These are phyloP conservation scores for Pleurotus giganteus DNA, from an alignment of 768 basidiomycete genomes.

Conservation along the genomic window DNA sequence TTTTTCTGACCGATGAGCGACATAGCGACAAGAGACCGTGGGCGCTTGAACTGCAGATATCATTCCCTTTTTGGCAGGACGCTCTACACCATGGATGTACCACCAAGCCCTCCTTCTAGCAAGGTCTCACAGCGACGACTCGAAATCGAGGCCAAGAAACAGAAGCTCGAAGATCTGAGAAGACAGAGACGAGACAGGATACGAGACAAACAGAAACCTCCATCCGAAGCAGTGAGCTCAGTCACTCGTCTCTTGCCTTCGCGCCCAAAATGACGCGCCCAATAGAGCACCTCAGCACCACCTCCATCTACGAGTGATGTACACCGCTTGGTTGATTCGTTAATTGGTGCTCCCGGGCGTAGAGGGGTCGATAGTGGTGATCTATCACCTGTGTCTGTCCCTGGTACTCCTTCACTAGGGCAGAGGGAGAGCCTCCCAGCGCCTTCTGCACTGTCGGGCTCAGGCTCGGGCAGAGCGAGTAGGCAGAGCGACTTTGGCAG, in stretches of 20 bases:
- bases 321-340: slow-evolving; percentile 66
- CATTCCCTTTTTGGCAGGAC: slow-evolving; percentile 18
- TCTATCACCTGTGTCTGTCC: slow-evolving; percentile 68
- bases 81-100: slow-evolving; percentile 44
- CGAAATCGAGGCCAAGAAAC: slow-evolving; percentile 89
- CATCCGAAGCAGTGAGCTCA: slow-evolving; percentile 31
- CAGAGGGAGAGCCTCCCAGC: slow-evolving; percentile 34
- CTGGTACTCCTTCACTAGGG: slow-evolving; percentile 62
- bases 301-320: slow-evolving; percentile 51
- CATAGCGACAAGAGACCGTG: slow-evolving; percentile 26
- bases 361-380: slow-evolving; percentile 56
- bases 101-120: slow-evolving; percentile 8
- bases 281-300: slow-evolving; percentile 30
- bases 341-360: slow-evolving; percentile 47
- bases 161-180: slow-evolving; percentile 82
- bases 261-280: slow-evolving; percentile 4
- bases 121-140: slow-evolving; percentile 47
- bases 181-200: slow-evolving; percentile 73
- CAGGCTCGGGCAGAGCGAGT: slow-evolving; percentile 63
- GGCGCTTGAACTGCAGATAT: slow-evolving; percentile 14
- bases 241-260: slow-evolving; percentile 4
- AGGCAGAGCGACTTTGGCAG: slow-evolving; percentile 64
- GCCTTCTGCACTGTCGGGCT: slow-evolving; percentile 30
- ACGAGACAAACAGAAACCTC: slow-evolving; percentile 45
- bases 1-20: slow-evolving; percentile 44